Evolutionary conservation across 208 protist species (phyloP).

Genomic region (Trypanosoma congolense): DNA sequence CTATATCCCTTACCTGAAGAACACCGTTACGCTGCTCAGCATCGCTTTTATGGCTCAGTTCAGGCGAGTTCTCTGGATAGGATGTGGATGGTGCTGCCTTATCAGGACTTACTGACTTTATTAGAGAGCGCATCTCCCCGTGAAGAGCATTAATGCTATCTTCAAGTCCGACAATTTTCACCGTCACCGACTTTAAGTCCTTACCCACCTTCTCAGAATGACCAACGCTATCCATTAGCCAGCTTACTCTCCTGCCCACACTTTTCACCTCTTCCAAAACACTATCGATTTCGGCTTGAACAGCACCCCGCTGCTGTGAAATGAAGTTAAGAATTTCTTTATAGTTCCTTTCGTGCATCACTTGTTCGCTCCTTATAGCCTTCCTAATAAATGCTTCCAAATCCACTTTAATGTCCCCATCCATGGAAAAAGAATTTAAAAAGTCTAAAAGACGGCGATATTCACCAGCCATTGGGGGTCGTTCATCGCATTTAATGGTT

Average conservation of each 20-base stretch:
- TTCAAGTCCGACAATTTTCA: no score
- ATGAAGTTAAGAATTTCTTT: background rate
- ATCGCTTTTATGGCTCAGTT: background rate
- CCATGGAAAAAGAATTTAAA: background rate
- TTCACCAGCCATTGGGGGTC: no score
- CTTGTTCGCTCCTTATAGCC: background rate
- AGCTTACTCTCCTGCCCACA: background rate
- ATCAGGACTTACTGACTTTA: no score
- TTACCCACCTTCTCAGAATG: no score
- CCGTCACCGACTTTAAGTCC: no score
- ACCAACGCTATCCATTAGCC: no score
- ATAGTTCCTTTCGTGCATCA: background rate
- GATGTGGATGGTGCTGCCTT: no score
- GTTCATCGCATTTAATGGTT: background rate
- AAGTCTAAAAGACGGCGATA: no score
- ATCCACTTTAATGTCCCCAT: background rate
- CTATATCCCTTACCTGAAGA: background rate
- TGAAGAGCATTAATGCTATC: no score
- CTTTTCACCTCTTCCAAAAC: background rate
- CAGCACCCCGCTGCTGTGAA: background rate
- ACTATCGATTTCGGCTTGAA: background rate
- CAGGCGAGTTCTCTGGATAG: no score
- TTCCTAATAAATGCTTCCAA: background rate
- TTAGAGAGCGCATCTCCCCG: no score
- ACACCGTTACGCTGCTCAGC: background rate